These are phyloP conservation scores for Exserohilum rostratum DNA, from an alignment of 2,329 filamentous ascomycete species.

Conservation along the genomic window DNA sequence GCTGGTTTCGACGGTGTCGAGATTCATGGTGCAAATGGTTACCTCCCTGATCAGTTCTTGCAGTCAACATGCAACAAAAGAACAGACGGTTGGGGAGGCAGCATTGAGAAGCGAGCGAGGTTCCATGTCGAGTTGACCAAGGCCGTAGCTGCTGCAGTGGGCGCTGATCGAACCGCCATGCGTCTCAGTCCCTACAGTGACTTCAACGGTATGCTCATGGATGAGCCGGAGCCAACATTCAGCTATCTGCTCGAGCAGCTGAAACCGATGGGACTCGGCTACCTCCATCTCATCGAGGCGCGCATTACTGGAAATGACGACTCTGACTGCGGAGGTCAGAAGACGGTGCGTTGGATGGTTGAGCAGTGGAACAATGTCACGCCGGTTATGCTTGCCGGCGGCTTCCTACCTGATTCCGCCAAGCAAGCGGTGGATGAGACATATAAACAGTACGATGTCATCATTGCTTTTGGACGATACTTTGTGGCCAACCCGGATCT, in stretches of 20 bases:
- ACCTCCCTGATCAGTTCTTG: slow-evolving; percentile 70
- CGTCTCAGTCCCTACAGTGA: slow-evolving; percentile 65
- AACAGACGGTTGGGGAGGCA: slow-evolving; percentile 56
- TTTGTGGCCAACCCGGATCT: slow-evolving; percentile 56
- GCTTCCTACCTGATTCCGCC: slow-evolving; percentile 45
- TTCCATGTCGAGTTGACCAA: slow-evolving; percentile 60
- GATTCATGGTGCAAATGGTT: slow-evolving; percentile 65
- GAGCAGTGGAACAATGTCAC: slow-evolving; percentile 9
- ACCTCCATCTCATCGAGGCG: slow-evolving; percentile 9
- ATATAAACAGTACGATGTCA: slow-evolving; percentile 39
- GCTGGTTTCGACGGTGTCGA: slow-evolving; percentile 68
- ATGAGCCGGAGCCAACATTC: slow-evolving; percentile 49
- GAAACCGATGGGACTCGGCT: slow-evolving; percentile 2
- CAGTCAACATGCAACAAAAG: slow-evolving; percentile 62
- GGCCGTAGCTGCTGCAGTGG: slow-evolving; percentile 57
- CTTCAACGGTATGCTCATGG: slow-evolving; percentile 69
- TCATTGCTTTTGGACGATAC: slow-evolving; percentile 52
- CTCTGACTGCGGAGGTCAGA: slow-evolving; percentile 18
- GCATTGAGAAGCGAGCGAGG: slow-evolving; percentile 56
- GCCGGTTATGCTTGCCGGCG: slow-evolving; percentile 48
- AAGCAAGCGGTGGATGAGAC: slow-evolving; percentile 40
- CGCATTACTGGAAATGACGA: slow-evolving; percentile 18
- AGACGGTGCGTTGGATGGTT: slow-evolving; percentile 20
- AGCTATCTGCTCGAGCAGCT: neutral
- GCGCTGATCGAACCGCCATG: slow-evolving; percentile 61